phyloP scores from a whole-genome alignment of 2,329 filamentous ascomycete genomes.

The Fusarium nelsonii region DNA sequence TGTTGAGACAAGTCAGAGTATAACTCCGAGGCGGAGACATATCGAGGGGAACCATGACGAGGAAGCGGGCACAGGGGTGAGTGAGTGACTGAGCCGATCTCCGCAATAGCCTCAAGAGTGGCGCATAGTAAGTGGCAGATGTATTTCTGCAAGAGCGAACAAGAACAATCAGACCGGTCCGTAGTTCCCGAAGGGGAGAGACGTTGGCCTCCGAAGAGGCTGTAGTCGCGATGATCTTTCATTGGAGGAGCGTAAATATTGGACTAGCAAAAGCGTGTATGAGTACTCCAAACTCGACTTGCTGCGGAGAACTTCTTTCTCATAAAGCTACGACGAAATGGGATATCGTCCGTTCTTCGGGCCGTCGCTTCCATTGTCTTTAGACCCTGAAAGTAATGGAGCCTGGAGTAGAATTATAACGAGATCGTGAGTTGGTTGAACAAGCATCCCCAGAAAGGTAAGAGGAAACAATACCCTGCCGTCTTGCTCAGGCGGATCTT shows the following conservation, averaged over 20 bases:
- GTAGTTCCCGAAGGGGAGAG: slow-evolving; percentile 29
- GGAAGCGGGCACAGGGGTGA: slow-evolving; percentile 13
- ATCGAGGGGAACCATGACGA: slow-evolving; percentile 9
- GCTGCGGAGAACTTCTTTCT: background rate
- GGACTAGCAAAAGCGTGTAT: slow-evolving; percentile 3
- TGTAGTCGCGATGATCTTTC: slow-evolving; percentile 18
- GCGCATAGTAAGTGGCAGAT: slow-evolving; percentile 11
- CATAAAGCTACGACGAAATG: slow-evolving; percentile 18
- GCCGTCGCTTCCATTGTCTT: slow-evolving; percentile 41
- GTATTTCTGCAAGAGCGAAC: slow-evolving; percentile 5
- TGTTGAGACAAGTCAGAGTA: slow-evolving; percentile 11
- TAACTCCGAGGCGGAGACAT: slow-evolving; percentile 7
- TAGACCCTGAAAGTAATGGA: slow-evolving; percentile 18
- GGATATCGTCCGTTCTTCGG: slow-evolving; percentile 23
- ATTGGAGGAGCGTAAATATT: slow-evolving; percentile 29
- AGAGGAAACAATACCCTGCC: slow-evolving; percentile 23
- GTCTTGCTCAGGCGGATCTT: slow-evolving; percentile 24
- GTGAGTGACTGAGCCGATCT: slow-evolving; percentile 13
- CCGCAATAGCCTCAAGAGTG: slow-evolving; percentile 18
- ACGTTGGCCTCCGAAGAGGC: slow-evolving; percentile 33
- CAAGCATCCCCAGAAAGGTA: slow-evolving; percentile 22
- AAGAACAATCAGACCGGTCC: slow-evolving; percentile 28
- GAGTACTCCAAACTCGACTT: slow-evolving; percentile 3
- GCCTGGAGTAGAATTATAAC: slow-evolving; percentile 9
- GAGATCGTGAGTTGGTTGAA: slow-evolving; percentile 22